Base-by-base conservation (phyloP, 1,139 yeast genomes). In the Diutina sp. region DNA sequence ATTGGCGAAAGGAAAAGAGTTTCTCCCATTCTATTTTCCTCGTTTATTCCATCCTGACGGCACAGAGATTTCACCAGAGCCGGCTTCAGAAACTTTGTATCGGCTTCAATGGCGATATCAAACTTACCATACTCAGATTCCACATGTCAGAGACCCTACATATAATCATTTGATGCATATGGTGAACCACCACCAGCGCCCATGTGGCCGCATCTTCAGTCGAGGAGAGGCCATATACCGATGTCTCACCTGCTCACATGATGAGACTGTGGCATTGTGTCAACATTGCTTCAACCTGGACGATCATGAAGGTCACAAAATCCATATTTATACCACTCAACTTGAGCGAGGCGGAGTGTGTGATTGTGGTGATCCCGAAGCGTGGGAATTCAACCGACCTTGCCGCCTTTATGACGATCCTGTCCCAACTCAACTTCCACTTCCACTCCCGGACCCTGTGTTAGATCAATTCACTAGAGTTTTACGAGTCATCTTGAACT, bases 151-250 rank as follows among this genome's bases (percentile, higher is more conserved):
- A 51, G 96, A 89, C 64, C 79, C 82, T 14, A 7, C 51, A 44
- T 38, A 56, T n/a, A 29, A 44, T 25, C 44, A n/a, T 28, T 12
- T 46, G 11, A n/a, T 38, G 46, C 25, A 50, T 30, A 9, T 51
- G 41, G 18, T 44, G 44, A 46, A 21, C 48, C 80, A 84, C 47
- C 74, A 87, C 51, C 80, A 84, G 46, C 75, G 87, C 67, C 87
- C 95, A 0, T 90, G 97, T 69, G 87, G 90, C 1, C 74, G 87
- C 45, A 83, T 85, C 56, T 87, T 90, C 64, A 75, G 82, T 53
- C 81, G 83, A 57, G 96, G 96, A n/a, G 96, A 90, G 64, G 93
- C 96, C 0, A 86, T 90, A 3, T 87, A 87, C 66, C 74, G 95
- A 53, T 90, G 97, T 65, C 80, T 75, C 54, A 88, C 96, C 0